Base-by-base conservation (phyloP, 2,329 filamentous ascomycete genomes). In the Acrocalymma vagum region DNA sequence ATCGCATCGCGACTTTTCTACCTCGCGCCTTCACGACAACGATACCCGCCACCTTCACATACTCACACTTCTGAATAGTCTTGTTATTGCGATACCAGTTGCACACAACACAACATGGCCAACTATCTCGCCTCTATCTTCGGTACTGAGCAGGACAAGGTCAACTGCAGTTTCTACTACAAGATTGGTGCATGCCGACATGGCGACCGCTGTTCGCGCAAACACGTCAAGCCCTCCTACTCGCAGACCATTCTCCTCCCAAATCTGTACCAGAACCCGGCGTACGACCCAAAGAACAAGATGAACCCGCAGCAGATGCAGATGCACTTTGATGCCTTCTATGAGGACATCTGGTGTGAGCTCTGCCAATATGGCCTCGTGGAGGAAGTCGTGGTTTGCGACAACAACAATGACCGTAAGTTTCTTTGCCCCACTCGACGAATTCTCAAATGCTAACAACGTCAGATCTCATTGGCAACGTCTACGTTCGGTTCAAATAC, bases 101-200 rank as follows among this genome's bases (percentile, higher is more conserved):
- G 27, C 20, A 25, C 30, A 30, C 16, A 24, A 7, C 39, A 31
- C 29, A 75, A 18, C 67, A 96, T 96, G 92, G 92, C 92, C 67
- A 96, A 96, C 80, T 97, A 96, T 72, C 88, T 99, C 72, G 94
- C 94, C 65, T 96, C 91, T 70, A 99, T 99, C 78, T 99, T 99
- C 81, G 94, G 94, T 67, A 99, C 94, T 20, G 94, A 99, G 82
- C 94, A 97, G 75, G 94, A 99, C 85, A 99, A 79, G 58, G 92
- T 96, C 79, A 96, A 97, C 83, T 96, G 94, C 83, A 94, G 88
- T 42, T 99, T 99, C 84, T 99, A 99, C 85, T 92, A 96, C 88
- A 99, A 99, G 80, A 99, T 99, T 73, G 94, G 94, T 71, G 94
- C 94, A 38, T 99, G 94, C 80, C 87, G 94, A 51, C 94, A 99